These are phyloP conservation scores for Zymoseptoria tritici DNA, from an alignment of 2,329 filamentous ascomycete genomes.

Conservation along the genomic window DNA sequence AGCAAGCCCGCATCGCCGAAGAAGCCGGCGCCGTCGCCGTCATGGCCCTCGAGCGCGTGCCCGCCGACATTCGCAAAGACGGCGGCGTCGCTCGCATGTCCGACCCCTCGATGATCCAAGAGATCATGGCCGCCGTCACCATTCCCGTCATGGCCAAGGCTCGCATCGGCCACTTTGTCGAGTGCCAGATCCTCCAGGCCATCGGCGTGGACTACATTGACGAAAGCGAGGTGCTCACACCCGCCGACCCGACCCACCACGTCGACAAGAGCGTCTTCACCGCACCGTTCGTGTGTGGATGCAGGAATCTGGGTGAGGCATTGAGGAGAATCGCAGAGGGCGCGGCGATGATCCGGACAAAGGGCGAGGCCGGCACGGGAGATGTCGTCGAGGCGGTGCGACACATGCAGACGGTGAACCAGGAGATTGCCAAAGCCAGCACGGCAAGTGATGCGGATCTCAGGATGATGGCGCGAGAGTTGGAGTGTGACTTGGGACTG, in stretches of 20 bases:
- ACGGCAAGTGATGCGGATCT: conserved; percentile 63
- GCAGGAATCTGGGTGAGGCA: conserved; percentile 88
- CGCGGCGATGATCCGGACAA: conserved; percentile 97
- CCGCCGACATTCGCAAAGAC: conserved; percentile 85
- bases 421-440: conserved; percentile 67
- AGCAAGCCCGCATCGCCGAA: conserved; percentile 90
- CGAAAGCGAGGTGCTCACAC: conserved; percentile 94
- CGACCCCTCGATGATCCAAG: conserved; percentile 87
- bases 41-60: conserved; percentile 97
- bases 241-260: conserved; percentile 83
- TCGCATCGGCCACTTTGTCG: conserved; percentile 93
- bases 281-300: conserved; percentile 92
- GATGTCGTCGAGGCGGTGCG: conserved; percentile 94
- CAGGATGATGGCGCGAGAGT: conserved; percentile 69
- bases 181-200: conserved; percentile 94
- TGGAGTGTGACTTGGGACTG: conserved; percentile 69
- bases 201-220: conserved; percentile 97
- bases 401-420: conserved; percentile 87
- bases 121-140: conserved; percentile 89
- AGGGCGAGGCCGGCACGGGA: conserved; percentile 94
- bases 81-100: conserved; percentile 97
- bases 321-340: conserved; percentile 85
- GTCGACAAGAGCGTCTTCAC: conserved; percentile 80
- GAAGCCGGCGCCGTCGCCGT: conserved; percentile 92
- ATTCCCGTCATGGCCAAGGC: conserved; percentile 99